These are phyloP conservation scores for Stachybotrys echinatus DNA, from an alignment of 2,329 filamentous ascomycete species.

Conservation along the genomic window DNA sequence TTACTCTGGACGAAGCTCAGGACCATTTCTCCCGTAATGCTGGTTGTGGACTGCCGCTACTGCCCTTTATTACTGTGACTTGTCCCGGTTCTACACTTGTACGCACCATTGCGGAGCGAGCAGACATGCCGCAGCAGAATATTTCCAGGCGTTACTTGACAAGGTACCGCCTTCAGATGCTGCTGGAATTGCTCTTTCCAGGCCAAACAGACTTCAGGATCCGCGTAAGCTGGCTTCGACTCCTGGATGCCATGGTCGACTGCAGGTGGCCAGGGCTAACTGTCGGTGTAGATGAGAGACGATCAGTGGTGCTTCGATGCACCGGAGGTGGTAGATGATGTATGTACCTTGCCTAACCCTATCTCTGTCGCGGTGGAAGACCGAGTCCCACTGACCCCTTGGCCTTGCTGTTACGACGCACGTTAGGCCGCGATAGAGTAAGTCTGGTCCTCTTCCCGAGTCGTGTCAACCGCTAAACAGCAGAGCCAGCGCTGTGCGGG, in stretches of 20 bases:
- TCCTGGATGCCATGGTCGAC: background rate
- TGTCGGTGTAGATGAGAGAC: slow-evolving; percentile 17
- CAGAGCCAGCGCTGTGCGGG: background rate
- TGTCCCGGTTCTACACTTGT: background rate
- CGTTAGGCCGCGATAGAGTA: background rate
- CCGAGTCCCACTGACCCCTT: background rate
- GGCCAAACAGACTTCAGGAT: slow-evolving; percentile 20
- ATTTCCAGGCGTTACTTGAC: slow-evolving; percentile 19
- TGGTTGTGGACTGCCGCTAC: too few relatives aligned
- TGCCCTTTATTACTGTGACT: too few relatives aligned
- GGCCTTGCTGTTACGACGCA: too few relatives aligned
- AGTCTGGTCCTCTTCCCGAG: background rate
- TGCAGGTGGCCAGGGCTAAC: slow-evolving; percentile 4
- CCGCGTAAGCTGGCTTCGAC: slow-evolving; percentile 10
- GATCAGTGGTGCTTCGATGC: slow-evolving; percentile 22
- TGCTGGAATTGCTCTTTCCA: slow-evolving; percentile 18
- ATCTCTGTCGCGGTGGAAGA: background rate
- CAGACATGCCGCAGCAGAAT: slow-evolving; percentile 12
- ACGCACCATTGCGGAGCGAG: background rate
- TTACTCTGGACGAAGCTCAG: too few relatives aligned
- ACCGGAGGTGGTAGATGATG: slow-evolving; percentile 5
- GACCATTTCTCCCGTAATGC: too few relatives aligned
- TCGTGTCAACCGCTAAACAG: background rate
- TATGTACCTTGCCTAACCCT: background rate
- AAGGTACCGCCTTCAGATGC: slow-evolving; percentile 14